Evolutionary conservation across 441 rosid species (phyloP).

Genomic region (Aleurites moluccanus): DNA sequence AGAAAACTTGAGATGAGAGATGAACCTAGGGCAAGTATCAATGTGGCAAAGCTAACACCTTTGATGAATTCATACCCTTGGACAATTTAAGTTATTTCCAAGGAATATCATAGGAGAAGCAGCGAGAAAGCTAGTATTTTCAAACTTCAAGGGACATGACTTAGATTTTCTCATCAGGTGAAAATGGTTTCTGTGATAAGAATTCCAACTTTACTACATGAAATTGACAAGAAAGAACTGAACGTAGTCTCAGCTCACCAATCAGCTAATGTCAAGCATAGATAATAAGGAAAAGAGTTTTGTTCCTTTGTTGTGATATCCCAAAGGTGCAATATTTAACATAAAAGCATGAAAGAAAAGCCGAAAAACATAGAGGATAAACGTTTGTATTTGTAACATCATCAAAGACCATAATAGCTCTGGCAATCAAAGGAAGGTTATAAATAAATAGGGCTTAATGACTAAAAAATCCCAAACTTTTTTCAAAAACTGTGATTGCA

Average conservation of each 20-base stretch:
- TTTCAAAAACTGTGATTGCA: too few relatives aligned
- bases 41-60: neutral
- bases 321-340: too few relatives aligned
- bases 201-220: too few relatives aligned
- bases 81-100: conserved; percentile 7
- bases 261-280: too few relatives aligned
- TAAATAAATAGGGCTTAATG: too few relatives aligned
- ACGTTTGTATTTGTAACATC: neutral
- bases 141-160: neutral
- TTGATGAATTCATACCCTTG: neutral
- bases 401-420: neutral
- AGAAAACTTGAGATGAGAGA: conserved; percentile 10
- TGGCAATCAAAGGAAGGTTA: neutral
- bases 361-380: neutral
- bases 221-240: too few relatives aligned
- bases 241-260: too few relatives aligned
- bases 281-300: too few relatives aligned
- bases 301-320: too few relatives aligned
- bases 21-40: conserved; percentile 3
- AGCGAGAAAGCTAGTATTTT: neutral
- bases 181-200: too few relatives aligned
- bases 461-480: too few relatives aligned
- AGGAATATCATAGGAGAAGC: neutral
- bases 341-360: too few relatives aligned
- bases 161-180: neutral